Evolutionary conservation across 306 rosid genomes (phyloP).

Genomic region (Rubus idaeus): DNA sequence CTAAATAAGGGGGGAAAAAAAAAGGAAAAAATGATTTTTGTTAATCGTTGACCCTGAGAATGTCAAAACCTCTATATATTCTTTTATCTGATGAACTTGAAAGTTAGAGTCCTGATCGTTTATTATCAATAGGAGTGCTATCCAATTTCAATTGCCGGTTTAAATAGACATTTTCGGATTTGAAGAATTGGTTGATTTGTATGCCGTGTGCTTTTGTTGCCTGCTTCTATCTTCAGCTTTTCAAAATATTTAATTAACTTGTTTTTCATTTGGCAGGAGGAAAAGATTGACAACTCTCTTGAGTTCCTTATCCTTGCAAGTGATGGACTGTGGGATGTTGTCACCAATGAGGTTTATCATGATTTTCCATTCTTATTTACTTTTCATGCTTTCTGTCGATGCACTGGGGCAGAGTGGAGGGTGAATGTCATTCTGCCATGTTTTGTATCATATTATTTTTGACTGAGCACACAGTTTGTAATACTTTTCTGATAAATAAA

Average conservation of each 20-base stretch:
- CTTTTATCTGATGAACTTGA: background rate
- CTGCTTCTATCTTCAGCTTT: background rate
- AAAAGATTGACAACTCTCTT: constrained; percentile 79
- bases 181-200: constrained; percentile 4
- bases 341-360: constrained; percentile 78
- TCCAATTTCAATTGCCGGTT: background rate
- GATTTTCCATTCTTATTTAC: constrained; percentile 9
- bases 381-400: background rate
- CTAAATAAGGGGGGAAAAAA: too few relatives aligned
- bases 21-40: too few relatives aligned
- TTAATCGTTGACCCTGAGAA: too few relatives aligned
- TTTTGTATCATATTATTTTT: background rate
- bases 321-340: constrained; percentile 98
- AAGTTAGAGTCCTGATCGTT: background rate
- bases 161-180: constrained; percentile 1
- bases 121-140: background rate
- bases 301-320: constrained; percentile 97
- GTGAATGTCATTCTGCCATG: background rate
- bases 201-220: background rate
- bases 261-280: constrained; percentile 53
- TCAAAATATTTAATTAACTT: background rate
- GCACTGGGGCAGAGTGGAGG: background rate
- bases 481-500: too few relatives aligned
- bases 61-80: background rate
- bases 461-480: background rate